A percentile compares a stretch with the other conserved stretches of the same genome.
Evolutionary conservation across 371 early-diverging fungal genomes (phyloP).

Genomic region (Saksenaea vasiformis): DNA sequence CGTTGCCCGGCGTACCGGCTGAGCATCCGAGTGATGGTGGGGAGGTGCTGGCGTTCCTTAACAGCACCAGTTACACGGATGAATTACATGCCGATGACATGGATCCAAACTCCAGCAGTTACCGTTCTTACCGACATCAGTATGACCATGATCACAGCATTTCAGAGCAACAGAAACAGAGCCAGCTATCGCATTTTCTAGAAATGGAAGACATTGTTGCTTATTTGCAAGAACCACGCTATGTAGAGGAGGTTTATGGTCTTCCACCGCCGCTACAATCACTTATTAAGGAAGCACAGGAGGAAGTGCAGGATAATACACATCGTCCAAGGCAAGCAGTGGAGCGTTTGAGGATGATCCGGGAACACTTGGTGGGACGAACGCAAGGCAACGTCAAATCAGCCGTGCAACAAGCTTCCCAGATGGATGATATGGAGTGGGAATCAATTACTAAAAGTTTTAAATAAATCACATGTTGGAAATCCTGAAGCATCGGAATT

Average conservation of each 20-base stretch:
- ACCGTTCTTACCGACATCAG: slow-evolving; percentile 33
- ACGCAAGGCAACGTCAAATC: slow-evolving; percentile 21
- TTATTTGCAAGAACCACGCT: slow-evolving; percentile 31
- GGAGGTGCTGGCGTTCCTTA: slow-evolving; percentile 31
- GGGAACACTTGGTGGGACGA: slow-evolving; percentile 34
- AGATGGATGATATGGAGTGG: slow-evolving; percentile 37
- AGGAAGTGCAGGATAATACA: slow-evolving; percentile 19
- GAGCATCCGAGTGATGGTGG: slow-evolving; percentile 23
- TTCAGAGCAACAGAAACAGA: slow-evolving; percentile 22
- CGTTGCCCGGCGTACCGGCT: neutral
- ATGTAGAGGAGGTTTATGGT: slow-evolving; percentile 44
- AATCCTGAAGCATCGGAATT: too few relatives aligned
- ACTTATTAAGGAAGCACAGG: slow-evolving; percentile 34
- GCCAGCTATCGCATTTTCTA: slow-evolving; percentile 18
- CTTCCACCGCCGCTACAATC: slow-evolving; percentile 28
- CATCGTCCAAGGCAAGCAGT: slow-evolving; percentile 21
- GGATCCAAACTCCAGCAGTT: slow-evolving; percentile 22
- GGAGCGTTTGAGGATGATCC: slow-evolving; percentile 39
- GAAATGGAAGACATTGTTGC: slow-evolving; percentile 39
- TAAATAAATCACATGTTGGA: neutral
- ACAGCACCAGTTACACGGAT: slow-evolving; percentile 34
- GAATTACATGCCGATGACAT: slow-evolving; percentile 36
- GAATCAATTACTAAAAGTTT: neutral
- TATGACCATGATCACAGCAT: slow-evolving; percentile 35
- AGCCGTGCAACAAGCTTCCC: slow-evolving; percentile 29